Percentiles rank a stretch among this genome's conserved stretches.
phyloP scores from a whole-genome alignment of 176 grass and related monocot genomes.

The Tillandsia fasciculata region DNA sequence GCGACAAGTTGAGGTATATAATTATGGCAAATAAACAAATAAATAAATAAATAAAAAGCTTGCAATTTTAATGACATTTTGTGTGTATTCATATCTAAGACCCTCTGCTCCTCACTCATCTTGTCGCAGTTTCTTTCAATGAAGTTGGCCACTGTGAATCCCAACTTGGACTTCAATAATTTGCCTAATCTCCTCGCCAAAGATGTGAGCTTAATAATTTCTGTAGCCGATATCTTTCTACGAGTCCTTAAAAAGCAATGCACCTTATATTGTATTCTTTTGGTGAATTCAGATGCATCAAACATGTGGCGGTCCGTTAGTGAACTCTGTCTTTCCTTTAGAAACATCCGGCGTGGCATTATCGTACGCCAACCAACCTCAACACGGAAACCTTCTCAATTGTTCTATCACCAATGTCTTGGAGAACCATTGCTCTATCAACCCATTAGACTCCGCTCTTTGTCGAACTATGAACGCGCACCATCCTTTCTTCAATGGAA shows the following conservation, averaged over 20 bases:
- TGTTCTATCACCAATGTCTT: constrained; percentile 40
- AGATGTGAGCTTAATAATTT: constrained; percentile 57
- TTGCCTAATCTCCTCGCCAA: constrained; percentile 68
- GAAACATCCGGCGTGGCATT: constrained; percentile 57
- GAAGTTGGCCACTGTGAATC: constrained; percentile 98
- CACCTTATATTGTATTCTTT: constrained; percentile 15
- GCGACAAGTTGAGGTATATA: constrained; percentile 93
- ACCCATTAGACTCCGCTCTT: constrained; percentile 30
- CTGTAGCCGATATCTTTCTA: constrained; percentile 10
- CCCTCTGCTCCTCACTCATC: constrained; percentile 15
- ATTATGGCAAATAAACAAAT: constrained; percentile 3
- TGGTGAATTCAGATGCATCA: constrained; percentile 61
- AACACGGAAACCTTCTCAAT: constrained; percentile 44
- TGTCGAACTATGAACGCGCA: constrained; percentile 25
- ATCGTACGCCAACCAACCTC: constrained; percentile 41
- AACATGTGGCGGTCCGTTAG: constrained; percentile 35
- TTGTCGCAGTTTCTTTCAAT: constrained; percentile 91
- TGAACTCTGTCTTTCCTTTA: constrained; percentile 59
- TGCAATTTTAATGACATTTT: constrained; percentile 4
- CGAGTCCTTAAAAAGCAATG: background rate
- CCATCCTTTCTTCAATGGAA: constrained; percentile 51
- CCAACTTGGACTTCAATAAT: constrained; percentile 93
- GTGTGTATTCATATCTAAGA: constrained; percentile 19
- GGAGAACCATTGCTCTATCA: constrained; percentile 48
- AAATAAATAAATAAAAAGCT: constrained; percentile 14